Evolutionary conservation across 2,329 filamentous ascomycete genomes (phyloP).

Genomic region (Ophiocordyceps camponoti-floridani): DNA sequence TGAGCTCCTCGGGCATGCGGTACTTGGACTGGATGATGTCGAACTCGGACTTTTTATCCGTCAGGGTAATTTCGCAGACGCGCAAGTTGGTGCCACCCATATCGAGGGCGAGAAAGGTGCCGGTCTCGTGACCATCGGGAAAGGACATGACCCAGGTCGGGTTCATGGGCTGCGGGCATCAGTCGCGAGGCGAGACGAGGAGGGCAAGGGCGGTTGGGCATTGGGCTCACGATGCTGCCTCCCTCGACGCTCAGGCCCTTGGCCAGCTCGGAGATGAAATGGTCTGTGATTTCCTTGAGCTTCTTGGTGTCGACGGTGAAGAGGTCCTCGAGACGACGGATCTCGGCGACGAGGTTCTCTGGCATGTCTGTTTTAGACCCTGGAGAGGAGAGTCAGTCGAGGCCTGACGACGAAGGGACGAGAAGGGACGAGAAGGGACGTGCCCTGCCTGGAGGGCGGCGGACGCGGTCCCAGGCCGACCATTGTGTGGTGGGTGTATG

Average conservation of each 20-base stretch:
- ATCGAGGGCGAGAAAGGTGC: conserved; percentile 76
- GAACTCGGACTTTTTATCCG: conserved; percentile 75
- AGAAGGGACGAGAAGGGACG: conserved; percentile 23
- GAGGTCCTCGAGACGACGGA: conserved; percentile 64
- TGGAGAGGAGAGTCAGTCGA: conserved; percentile 16
- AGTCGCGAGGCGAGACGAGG: not conserved
- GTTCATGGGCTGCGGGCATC: conserved; percentile 67
- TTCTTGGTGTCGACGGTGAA: conserved; percentile 65
- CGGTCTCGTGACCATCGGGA: conserved; percentile 72
- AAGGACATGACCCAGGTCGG: conserved; percentile 89
- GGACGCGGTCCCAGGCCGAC: conserved; percentile 31
- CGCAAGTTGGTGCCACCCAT: conserved; percentile 94
- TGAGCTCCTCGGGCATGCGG: conserved; percentile 82
- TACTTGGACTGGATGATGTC: conserved; percentile 95
- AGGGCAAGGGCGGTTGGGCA: not conserved
- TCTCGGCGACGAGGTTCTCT: conserved; percentile 62
- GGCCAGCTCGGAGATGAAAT: conserved; percentile 75
- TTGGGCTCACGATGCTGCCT: conserved; percentile 69
- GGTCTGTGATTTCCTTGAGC: conserved; percentile 77
- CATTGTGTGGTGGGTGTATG: conserved; percentile 18
- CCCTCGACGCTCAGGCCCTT: conserved; percentile 79
- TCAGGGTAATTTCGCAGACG: conserved; percentile 82
- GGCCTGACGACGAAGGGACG: not conserved
- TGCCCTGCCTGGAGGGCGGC: conserved; percentile 47
- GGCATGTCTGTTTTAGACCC: conserved; percentile 86